Conservation (phyloP, 2,329 filamentous ascomycete species). For the Sarocladium oryzae region DNA sequence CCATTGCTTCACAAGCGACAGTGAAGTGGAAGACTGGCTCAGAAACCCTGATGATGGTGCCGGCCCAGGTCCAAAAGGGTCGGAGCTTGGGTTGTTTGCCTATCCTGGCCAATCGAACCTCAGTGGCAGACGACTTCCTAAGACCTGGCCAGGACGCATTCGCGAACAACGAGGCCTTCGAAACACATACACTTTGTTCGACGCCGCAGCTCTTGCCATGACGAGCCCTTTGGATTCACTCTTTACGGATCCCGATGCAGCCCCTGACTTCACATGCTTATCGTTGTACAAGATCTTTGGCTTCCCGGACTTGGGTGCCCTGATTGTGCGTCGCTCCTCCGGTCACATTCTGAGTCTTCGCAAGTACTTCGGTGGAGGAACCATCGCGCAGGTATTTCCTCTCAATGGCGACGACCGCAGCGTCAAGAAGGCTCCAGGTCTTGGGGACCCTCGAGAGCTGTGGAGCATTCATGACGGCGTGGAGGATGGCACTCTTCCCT, state of each 20-base stretch:
- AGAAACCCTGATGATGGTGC: constrained; percentile 15
- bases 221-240: constrained; percentile 47
- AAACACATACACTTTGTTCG: constrained; percentile 44
- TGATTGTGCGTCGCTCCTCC: constrained; percentile 51
- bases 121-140: constrained; percentile 56
- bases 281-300: constrained; percentile 64
- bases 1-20: constrained; percentile 55
- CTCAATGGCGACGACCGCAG: constrained; percentile 17
- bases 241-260: constrained; percentile 41
- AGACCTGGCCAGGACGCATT: constrained; percentile 43
- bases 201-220: constrained; percentile 59
- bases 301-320: constrained; percentile 56
- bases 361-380: constrained; percentile 63
- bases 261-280: constrained; percentile 55
- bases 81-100: constrained; percentile 42
- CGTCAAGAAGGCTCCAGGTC: constrained; percentile 31
- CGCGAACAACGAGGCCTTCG: constrained; percentile 15
- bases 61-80: constrained; percentile 13
- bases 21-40: constrained; percentile 40
- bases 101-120: constrained; percentile 68
- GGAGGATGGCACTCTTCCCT: constrained; percentile 62
- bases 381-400: constrained; percentile 47
- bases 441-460: constrained; percentile 26
- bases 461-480: constrained; percentile 51
- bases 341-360: constrained; percentile 47